Evolutionary conservation across 2,329 filamentous ascomycete species (phyloP), one percentile per base, ranked within the genome.

Genomic region (Aureobasidium sp.): DNA sequence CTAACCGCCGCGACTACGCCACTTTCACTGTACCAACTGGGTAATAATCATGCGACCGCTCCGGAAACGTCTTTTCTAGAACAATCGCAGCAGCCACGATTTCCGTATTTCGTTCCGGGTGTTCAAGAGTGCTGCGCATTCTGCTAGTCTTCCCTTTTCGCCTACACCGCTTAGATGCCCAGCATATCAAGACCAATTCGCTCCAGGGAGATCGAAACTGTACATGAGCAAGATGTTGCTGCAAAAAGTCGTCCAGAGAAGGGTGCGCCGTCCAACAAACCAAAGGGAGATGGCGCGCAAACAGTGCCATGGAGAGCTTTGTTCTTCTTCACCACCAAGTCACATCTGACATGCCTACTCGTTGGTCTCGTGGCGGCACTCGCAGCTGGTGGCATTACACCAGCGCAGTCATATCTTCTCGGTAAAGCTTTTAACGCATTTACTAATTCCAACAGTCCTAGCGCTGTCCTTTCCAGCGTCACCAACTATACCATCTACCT

Each of bases 351-450:
- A 0, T 70, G 83, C 4, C 72, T 93, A 0, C 50, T 77, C 11
- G 68, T 78, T 2, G 88, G 85, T 0, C 54, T 88, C 0, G 11
- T 81, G 3, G 76, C 83, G 1, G 83, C 89, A 0, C 70, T 84
- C 4, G 67, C 83, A 2, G 80, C 84, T 9, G 89, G 88, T 1
- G 79, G 82, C 0, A 76, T 86, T 13, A 83, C 85, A 59, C 88
- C 90, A 0, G 75, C 81, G 1, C 80, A 89, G 30, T 83, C 90
- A 3, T 77, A 91, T 32, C 72, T 95, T 1, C 82, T 92, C 1
- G 92, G 92, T 13, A 81, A 82, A 54, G 79, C 95, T 8, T 96
- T 96, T 69, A 81, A 88, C 34, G 75, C 84, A 5, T 86, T 96
- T 63, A 81, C 88, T 0, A 74, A 79, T 7, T 90, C 86, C 68